Evolutionary conservation across 2,329 filamentous ascomycete genomes (phyloP).

Genomic region (Triangularia verruculosa): DNA sequence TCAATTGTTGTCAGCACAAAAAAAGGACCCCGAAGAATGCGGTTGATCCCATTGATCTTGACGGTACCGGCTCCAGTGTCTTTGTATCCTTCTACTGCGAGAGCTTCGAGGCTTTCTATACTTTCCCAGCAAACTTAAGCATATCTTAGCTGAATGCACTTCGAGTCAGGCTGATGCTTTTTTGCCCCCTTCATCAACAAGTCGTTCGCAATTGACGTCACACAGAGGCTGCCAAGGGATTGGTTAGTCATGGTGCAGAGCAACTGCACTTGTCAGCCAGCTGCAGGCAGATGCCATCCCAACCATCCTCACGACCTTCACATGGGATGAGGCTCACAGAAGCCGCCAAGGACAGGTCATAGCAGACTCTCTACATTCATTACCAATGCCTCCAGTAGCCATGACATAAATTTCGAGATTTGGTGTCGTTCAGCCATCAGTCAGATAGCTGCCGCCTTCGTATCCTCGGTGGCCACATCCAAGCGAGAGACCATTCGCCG

Average conservation of each 20-base stretch:
- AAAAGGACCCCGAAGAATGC: neutral
- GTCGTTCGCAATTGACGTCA: neutral
- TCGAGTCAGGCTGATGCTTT: neutral
- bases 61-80: neutral
- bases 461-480: no score
- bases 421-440: no score
- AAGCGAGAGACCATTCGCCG: no score
- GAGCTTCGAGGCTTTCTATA: neutral
- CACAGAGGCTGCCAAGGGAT: neutral
- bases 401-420: no score
- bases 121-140: neutral
- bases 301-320: neutral
- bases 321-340: neutral
- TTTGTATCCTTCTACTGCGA: neutral
- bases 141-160: neutral
- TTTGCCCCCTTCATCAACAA: neutral
- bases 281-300: neutral
- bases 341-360: no score
- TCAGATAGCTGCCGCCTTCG: no score
- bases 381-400: no score
- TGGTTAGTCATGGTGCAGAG: neutral
- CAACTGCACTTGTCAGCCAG: neutral
- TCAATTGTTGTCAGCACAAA: neutral
- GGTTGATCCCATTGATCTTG: neutral
- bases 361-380: no score